These are phyloP conservation scores for Talaromyces verruculosus DNA, from an alignment of 2,329 filamentous ascomycete species.

Conservation along the genomic window DNA sequence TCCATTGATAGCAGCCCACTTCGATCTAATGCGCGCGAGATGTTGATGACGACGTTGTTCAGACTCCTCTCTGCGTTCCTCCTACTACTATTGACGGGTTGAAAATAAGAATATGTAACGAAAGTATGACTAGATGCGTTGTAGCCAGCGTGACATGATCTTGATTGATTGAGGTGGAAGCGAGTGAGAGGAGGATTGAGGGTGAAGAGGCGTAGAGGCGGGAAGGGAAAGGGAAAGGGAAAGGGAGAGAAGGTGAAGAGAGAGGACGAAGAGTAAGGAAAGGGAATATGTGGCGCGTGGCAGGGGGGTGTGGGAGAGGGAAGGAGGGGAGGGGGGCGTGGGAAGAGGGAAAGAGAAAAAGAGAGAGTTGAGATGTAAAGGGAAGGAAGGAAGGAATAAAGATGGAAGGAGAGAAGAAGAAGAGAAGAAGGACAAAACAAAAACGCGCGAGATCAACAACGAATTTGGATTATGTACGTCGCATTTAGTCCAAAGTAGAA, in stretches of 20 bases:
- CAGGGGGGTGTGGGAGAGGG: constrained; percentile 13
- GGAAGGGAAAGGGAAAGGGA: background rate
- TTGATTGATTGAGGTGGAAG: constrained; percentile 13
- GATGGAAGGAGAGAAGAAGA: constrained; percentile 8
- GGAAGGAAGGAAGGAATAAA: constrained; percentile 12
- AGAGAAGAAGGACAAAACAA: background rate
- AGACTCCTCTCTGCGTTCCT: background rate
- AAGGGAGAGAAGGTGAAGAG: background rate
- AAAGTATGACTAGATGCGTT: constrained; percentile 8
- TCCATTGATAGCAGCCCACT: background rate
- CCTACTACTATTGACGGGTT: constrained; percentile 8
- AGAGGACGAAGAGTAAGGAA: background rate
- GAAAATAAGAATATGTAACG: constrained; percentile 10
- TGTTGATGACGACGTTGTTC: background rate
- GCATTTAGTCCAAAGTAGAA: background rate
- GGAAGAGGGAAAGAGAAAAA: background rate
- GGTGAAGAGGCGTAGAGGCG: background rate
- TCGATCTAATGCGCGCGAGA: background rate
- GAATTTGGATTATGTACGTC: background rate
- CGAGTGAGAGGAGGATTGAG: background rate
- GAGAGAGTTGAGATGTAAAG: background rate
- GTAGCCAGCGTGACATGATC: constrained; percentile 8
- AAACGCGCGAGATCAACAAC: constrained; percentile 12
- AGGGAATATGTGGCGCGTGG: constrained; percentile 18
- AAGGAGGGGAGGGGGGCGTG: constrained; percentile 9